Evolutionary conservation across 306 rosid species (phyloP), one percentile per base, ranked within the genome.

Genomic region (Cercis canadensis): DNA sequence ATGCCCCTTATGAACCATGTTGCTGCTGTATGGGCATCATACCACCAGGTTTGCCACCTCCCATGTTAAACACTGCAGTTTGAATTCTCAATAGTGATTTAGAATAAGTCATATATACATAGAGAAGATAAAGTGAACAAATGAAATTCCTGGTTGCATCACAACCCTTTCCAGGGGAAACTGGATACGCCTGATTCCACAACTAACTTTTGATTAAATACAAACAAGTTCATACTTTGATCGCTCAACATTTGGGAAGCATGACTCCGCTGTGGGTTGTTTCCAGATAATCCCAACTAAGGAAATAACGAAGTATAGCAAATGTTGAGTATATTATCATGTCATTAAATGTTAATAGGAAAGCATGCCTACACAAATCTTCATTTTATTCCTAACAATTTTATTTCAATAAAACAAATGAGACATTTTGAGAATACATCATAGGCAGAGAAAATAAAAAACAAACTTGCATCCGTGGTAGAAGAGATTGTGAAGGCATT

Each of bases 11-110:
- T 33, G 94, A 78, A 71, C 80, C 63, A 47, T 78, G 96, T 6
- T 76, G 88, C 60, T 75, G 87, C 43, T 79, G 92, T 14, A 83
- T 62, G 11, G 92, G 80, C 93, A 90, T 88, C 97, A 88, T 87
- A 52, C 88, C 80, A 45, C 93, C 72, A 2, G 95, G 74, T 83
- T 87, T 93, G 58, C 87, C 86, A 11, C 86, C 62, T 81, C 96
- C 98, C 89, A 90, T 82, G 68, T 85, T 90, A 80, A 84, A 93
- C 83, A 93, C 97, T 90, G 90, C 80, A 80, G 75, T 16, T 55
- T 36, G 73, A 84, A 56, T 34, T 11, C 76, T 79, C 19, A 49
- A 56, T 40, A 49, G 54, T 32, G 53, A 52, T 45, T 80, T 16
- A 80, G 56, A 61, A 76, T 15, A 5, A 45, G 64, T 62, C 37